These are phyloP conservation scores for Pestalotiopsis sp. DNA, from an alignment of 2,329 filamentous ascomycete genomes.

Conservation along the genomic window DNA sequence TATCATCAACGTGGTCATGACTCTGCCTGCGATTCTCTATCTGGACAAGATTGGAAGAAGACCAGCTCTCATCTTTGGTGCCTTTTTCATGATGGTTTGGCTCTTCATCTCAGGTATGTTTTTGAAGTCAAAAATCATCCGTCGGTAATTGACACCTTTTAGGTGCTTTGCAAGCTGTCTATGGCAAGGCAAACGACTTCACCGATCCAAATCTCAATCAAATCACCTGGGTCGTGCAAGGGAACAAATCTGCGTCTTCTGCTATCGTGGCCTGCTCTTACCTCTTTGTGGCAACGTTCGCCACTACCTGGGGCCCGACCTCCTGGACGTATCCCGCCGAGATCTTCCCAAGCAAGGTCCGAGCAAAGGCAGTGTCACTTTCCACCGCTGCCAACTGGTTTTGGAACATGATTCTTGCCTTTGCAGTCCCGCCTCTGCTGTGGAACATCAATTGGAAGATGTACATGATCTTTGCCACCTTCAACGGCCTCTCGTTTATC, in stretches of 20 bases:
- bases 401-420: conserved; percentile 60
- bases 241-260: conserved; percentile 56
- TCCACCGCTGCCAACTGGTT: conserved; percentile 65
- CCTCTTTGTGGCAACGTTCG: conserved; percentile 72
- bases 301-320: conserved; percentile 42
- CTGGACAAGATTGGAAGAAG: conserved; percentile 63
- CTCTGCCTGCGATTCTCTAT: conserved; percentile 61
- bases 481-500: conserved; percentile 69
- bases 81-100: conserved; percentile 62
- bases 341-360: conserved; percentile 63
- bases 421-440: conserved; percentile 52
- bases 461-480: conserved; percentile 77
- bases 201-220: conserved; percentile 43
- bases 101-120: conserved; percentile 60
- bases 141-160: conserved; percentile 4
- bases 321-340: conserved; percentile 62
- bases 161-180: conserved; percentile 60
- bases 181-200: conserved; percentile 53
- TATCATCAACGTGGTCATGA: conserved; percentile 64
- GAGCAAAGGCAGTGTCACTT: conserved; percentile 65
- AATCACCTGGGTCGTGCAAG: conserved; percentile 60
- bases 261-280: conserved; percentile 73
- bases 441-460: conserved; percentile 63
- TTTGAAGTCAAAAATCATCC: background rate
- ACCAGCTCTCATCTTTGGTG: conserved; percentile 55